Percentiles rank a stretch among this genome's conserved stretches.
Evolutionary conservation across 192 early-diverging fungal species (phyloP).

Genomic region (Gryganskiella cystojenkinii): DNA sequence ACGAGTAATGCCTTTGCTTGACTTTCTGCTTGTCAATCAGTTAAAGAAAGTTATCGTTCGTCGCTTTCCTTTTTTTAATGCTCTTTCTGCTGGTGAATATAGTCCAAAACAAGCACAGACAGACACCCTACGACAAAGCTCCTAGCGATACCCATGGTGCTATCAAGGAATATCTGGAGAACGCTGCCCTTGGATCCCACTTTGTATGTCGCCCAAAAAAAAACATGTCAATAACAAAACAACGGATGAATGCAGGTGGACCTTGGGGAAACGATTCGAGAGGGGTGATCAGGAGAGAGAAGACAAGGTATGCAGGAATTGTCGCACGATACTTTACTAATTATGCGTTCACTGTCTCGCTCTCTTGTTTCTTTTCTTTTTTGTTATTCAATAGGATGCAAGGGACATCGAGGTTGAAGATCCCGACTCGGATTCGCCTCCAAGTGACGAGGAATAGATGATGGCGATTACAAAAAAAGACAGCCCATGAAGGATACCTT

Average conservation of each 20-base stretch:
- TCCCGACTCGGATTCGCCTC: constrained; percentile 22
- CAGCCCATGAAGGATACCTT: too few species aligned
- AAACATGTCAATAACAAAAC: neutral
- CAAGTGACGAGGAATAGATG: constrained; percentile 40
- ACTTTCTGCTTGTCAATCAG: too few species aligned
- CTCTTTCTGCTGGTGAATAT: neutral
- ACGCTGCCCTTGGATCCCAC: constrained; percentile 7
- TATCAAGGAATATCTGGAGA: constrained; percentile 16
- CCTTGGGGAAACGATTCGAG: too few species aligned
- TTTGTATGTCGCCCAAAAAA: constrained; percentile 4
- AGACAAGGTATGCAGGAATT: neutral
- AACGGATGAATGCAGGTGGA: too few species aligned
- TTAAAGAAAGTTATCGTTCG: neutral
- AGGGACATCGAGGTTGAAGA: constrained; percentile 35
- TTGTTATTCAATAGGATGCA: constrained; percentile 15
- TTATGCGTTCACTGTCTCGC: too few species aligned
- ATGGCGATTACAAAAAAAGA: too few species aligned
- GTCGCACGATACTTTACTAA: too few species aligned
- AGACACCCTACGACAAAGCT: constrained; percentile 18
- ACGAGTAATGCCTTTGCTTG: constrained; percentile 14
- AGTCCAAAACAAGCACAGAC: constrained; percentile 24
- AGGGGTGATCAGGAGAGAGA: too few species aligned
- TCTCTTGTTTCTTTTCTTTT: neutral
- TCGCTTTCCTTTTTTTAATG: neutral
- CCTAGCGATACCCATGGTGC: constrained; percentile 28